These are phyloP conservation scores for Glycine soja DNA, from an alignment of 306 rosid genomes.

Conservation along the genomic window DNA sequence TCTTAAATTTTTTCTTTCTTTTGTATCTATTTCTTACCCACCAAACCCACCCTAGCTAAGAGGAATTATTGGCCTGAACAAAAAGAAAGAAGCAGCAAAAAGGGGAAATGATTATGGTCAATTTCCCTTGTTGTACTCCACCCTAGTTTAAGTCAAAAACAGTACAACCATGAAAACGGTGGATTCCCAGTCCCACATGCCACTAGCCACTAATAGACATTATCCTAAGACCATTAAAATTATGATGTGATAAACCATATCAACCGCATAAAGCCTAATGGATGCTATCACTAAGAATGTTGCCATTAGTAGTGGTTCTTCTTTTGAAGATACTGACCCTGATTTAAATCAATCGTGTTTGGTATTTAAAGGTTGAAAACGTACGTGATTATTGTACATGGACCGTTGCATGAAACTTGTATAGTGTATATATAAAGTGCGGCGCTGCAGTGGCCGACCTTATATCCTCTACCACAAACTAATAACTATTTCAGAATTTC, in stretches of 20 bases:
- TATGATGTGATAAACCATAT: background rate
- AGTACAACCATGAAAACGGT: constrained; percentile 25
- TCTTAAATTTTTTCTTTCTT: no score
- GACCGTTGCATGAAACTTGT: constrained; percentile 33
- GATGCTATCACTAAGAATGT: constrained; percentile 18
- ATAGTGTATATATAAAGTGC: background rate
- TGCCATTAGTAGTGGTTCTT: constrained; percentile 4
- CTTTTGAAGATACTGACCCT: constrained; percentile 33
- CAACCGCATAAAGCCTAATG: constrained; percentile 34
- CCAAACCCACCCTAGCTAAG: background rate
- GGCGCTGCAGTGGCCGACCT: constrained; percentile 28
- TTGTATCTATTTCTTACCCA: no score
- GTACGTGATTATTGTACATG: background rate
- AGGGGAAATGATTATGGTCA: background rate
- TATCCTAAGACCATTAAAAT: background rate
- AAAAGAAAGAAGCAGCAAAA: background rate
- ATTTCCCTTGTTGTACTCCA: background rate
- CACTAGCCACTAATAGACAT: background rate
- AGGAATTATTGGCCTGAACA: background rate
- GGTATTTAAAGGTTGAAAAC: background rate
- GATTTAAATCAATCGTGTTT: background rate
- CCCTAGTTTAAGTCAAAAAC: background rate
- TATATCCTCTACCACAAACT: constrained; percentile 17
- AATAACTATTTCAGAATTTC: background rate
- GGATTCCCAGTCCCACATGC: constrained; percentile 44